Conservation (phyloP, 2,329 filamentous ascomycete genomes). For the Botrytis byssoidea region DNA sequence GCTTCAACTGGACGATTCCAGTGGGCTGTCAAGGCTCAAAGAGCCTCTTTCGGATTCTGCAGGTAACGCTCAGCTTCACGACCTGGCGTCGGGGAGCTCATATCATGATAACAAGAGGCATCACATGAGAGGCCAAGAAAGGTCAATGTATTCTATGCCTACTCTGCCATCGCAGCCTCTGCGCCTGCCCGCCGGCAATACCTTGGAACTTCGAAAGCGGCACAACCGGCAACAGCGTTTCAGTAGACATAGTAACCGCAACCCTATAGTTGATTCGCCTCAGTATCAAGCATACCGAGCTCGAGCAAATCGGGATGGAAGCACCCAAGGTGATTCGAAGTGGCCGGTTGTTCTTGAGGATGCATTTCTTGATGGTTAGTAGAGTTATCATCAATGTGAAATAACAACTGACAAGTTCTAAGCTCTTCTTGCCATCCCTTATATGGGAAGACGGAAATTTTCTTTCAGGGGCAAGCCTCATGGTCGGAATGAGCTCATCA, state of each 20-base stretch:
- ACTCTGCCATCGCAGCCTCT: slow-evolving; percentile 34
- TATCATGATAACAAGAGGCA: slow-evolving; percentile 37
- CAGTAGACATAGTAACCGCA: slow-evolving; percentile 42
- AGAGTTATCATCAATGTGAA: not conserved
- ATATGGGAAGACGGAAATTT: slow-evolving; percentile 66
- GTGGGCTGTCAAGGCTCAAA: slow-evolving; percentile 27
- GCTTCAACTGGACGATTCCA: slow-evolving; percentile 28
- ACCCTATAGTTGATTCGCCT: slow-evolving; percentile 61
- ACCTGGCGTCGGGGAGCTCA: slow-evolving; percentile 30
- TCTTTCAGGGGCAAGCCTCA: slow-evolving; percentile 62
- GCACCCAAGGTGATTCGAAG: slow-evolving; percentile 57
- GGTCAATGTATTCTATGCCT: slow-evolving; percentile 32
- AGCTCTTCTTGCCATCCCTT: slow-evolving; percentile 65
- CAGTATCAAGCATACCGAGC: slow-evolving; percentile 65
- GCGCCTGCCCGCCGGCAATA: slow-evolving; percentile 27
- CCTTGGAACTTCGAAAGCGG: slow-evolving; percentile 38
- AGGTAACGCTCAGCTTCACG: slow-evolving; percentile 37
- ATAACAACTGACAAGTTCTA: not conserved
- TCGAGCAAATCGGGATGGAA: slow-evolving; percentile 62
- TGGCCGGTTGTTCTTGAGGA: slow-evolving; percentile 63
- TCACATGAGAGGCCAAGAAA: slow-evolving; percentile 26
- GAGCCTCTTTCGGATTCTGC: slow-evolving; percentile 36
- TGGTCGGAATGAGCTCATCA: slow-evolving; percentile 69
- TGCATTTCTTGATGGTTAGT: slow-evolving; percentile 65
- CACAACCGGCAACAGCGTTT: slow-evolving; percentile 35